A percentile compares a stretch with the other conserved stretches of the same genome.
Evolutionary conservation across 148 eudicot species (phyloP).

Genomic region (Chenopodium suecicum): DNA sequence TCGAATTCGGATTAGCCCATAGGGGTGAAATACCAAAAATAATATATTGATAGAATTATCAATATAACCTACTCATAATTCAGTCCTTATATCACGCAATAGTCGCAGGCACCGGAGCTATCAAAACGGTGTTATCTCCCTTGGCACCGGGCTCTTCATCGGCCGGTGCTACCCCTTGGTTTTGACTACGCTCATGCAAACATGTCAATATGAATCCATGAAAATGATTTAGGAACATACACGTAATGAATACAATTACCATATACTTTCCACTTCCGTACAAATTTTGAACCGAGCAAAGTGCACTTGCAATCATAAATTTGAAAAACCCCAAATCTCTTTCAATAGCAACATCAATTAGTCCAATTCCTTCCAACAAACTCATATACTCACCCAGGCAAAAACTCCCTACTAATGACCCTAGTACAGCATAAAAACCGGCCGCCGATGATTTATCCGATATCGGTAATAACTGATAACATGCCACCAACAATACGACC

Average conservation of each 20-base stretch:
- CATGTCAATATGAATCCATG: neutral
- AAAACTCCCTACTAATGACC: neutral
- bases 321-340: slow-evolving; percentile 3
- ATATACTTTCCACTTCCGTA: neutral
- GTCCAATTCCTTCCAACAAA: neutral
- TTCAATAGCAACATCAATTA: neutral
- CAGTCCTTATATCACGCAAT: neutral
- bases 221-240: neutral
- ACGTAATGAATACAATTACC: neutral
- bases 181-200: neutral
- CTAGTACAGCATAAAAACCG: neutral
- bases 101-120: neutral
- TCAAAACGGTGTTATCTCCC: neutral
- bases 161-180: neutral
- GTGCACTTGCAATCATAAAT: neutral
- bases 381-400: neutral
- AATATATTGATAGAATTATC: too few relatives aligned
- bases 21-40: too few relatives aligned
- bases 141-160: neutral
- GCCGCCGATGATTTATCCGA: neutral
- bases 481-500: neutral
- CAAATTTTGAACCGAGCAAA: neutral
- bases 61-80: too few relatives aligned
- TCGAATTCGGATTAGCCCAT: too few relatives aligned
- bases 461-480: neutral